Percentiles rank a stretch among this genome's conserved stretches.
phyloP scores from a whole-genome alignment of 2,329 filamentous ascomycete genomes.

The Exophiala viscosa region DNA sequence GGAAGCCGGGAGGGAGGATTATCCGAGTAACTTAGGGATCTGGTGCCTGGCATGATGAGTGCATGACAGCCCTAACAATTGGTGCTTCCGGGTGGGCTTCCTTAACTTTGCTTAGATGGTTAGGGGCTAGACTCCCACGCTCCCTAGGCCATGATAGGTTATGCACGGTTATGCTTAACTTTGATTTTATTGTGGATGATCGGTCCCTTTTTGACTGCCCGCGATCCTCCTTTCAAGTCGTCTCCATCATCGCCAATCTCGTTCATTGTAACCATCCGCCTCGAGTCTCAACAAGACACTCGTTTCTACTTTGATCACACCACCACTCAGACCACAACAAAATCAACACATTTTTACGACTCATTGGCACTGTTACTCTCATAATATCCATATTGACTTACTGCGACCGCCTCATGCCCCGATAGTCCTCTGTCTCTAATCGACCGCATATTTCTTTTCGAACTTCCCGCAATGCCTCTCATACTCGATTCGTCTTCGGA shows the following conservation, averaged over 20 bases:
- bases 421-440: background rate
- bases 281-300: background rate
- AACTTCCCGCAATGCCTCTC: conserved; percentile 25
- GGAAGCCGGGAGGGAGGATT: too few species aligned
- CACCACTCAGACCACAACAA: conserved; percentile 48
- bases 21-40: too few species aligned
- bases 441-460: background rate
- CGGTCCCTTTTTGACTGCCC: background rate
- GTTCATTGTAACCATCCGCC: background rate
- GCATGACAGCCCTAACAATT: too few species aligned
- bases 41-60: conserved; percentile 12
- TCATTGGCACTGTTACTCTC: background rate
- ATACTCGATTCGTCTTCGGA: conserved; percentile 30
- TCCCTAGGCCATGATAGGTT: too few species aligned
- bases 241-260: conserved; percentile 1
- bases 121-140: too few species aligned
- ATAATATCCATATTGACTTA: background rate
- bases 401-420: conserved; percentile 7
- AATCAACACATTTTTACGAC: background rate
- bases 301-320: conserved; percentile 45
- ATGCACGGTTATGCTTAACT: background rate
- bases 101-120: too few species aligned
- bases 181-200: conserved; percentile 1
- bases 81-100: too few species aligned
- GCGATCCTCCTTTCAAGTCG: background rate